Conservation (phyloP, 306 rosid genomes). For the Gillenia trifoliata region DNA sequence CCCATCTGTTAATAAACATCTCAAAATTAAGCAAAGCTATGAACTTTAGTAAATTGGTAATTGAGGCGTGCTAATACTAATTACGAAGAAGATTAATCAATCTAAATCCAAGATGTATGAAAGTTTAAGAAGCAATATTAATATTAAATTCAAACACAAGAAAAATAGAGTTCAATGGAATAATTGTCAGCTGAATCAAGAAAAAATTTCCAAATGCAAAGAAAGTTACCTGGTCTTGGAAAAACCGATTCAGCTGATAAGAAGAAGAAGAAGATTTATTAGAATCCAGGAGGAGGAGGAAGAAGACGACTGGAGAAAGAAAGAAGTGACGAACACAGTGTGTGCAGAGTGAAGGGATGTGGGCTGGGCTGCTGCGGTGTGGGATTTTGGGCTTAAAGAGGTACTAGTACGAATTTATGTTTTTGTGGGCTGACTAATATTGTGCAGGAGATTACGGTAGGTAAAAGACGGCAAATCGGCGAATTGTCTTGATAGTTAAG, state of each 20-base stretch:
- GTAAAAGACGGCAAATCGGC: too few species aligned
- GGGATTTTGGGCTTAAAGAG: not conserved
- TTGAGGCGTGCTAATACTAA: not conserved
- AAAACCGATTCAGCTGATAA: not conserved
- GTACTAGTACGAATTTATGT: not conserved
- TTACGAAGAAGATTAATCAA: not conserved
- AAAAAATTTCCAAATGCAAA: not conserved
- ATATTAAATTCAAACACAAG: not conserved
- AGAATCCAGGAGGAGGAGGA: not conserved
- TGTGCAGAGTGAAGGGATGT: not conserved
- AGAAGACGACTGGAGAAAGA: not conserved
- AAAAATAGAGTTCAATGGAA: not conserved
- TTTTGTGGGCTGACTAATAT: not conserved
- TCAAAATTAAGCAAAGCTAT: not conserved
- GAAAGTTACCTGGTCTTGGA: not conserved
- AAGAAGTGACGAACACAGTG: not conserved
- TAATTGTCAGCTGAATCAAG: not conserved
- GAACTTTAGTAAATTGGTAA: not conserved
- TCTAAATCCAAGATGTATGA: not conserved
- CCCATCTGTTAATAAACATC: conserved; percentile 44
- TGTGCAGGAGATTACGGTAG: too few species aligned
- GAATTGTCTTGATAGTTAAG: too few species aligned
- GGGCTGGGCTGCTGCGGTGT: not conserved
- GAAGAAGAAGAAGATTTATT: not conserved
- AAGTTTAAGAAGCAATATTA: not conserved